Conservation (phyloP, 352 stramenopile species). For the Lagenidium giganteum region DNA sequence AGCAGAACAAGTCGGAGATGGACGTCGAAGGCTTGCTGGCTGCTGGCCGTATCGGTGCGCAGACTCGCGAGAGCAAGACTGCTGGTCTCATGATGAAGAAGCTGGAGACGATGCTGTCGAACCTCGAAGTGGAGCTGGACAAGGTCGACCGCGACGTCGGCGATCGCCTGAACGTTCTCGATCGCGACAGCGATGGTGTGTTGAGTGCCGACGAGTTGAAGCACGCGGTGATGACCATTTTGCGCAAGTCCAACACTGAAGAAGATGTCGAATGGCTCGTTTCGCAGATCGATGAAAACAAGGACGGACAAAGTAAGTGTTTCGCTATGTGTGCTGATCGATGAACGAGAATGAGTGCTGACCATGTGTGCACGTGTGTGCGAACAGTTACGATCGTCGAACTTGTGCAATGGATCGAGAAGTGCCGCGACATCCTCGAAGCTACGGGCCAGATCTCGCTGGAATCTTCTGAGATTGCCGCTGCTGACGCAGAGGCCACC, state of each 20-base stretch:
- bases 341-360: slow-evolving; percentile 8
- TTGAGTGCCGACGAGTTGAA: slow-evolving; percentile 94
- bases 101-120: slow-evolving; percentile 92
- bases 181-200: slow-evolving; percentile 96
- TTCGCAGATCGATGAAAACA: slow-evolving; percentile 89
- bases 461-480: slow-evolving; percentile 16
- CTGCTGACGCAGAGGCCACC: slow-evolving; percentile 18
- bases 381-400: slow-evolving; percentile 90
- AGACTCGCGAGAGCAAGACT: slow-evolving; percentile 85
- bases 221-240: slow-evolving; percentile 92
- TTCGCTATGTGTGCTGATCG: not conserved
- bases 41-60: slow-evolving; percentile 74
- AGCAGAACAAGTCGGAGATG: slow-evolving; percentile 88
- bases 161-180: slow-evolving; percentile 96
- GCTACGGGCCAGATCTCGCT: slow-evolving; percentile 72
- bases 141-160: slow-evolving; percentile 95
- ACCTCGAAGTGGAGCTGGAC: slow-evolving; percentile 92
- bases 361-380: slow-evolving; percentile 17
- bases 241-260: slow-evolving; percentile 91
- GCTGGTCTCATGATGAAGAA: slow-evolving; percentile 89
- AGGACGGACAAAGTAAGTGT: slow-evolving; percentile 82
- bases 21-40: slow-evolving; percentile 76
- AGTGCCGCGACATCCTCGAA: slow-evolving; percentile 87
- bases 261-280: slow-evolving; percentile 95
- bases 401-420: slow-evolving; percentile 84